These are phyloP conservation scores for Zostera marina DNA, from an alignment of 116 monocot genomes.

Conservation along the genomic window DNA sequence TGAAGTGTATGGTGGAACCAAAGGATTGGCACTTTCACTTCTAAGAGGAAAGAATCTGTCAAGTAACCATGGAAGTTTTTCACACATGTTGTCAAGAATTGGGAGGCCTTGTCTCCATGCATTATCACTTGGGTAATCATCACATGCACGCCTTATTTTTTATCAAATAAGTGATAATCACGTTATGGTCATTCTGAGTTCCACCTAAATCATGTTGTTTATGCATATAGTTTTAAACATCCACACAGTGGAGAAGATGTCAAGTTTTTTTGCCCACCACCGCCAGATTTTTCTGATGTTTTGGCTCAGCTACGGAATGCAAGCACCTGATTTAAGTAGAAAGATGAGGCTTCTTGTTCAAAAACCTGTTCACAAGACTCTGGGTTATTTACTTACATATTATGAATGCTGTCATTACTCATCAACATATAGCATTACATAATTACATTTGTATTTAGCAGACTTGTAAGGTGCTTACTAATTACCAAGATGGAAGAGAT, in stretches of 20 bases:
- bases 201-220: not conserved
- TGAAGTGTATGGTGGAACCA: conserved; percentile 85
- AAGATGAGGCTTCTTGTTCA: not conserved
- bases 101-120: conserved; percentile 85
- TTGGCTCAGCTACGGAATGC: conserved; percentile 21
- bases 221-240: conserved; percentile 55
- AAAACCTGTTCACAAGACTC: not conserved
- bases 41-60: conserved; percentile 34
- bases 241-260: conserved; percentile 47
- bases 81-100: conserved; percentile 36
- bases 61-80: conserved; percentile 22
- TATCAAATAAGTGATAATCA: not conserved
- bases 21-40: conserved; percentile 53
- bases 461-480: not conserved
- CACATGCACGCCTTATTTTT: not conserved
- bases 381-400: not conserved
- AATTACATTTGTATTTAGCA: not conserved
- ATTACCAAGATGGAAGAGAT: too few relatives aligned
- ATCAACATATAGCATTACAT: not conserved
- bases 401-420: too few relatives aligned
- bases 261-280: conserved; percentile 54
- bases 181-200: not conserved
- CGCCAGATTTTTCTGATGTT: conserved; percentile 52
- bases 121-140: conserved; percentile 48
- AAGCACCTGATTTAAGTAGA: not conserved